These are phyloP conservation scores for Colletotrichum australisinense DNA, from an alignment of 2,329 filamentous ascomycete species.

Conservation along the genomic window DNA sequence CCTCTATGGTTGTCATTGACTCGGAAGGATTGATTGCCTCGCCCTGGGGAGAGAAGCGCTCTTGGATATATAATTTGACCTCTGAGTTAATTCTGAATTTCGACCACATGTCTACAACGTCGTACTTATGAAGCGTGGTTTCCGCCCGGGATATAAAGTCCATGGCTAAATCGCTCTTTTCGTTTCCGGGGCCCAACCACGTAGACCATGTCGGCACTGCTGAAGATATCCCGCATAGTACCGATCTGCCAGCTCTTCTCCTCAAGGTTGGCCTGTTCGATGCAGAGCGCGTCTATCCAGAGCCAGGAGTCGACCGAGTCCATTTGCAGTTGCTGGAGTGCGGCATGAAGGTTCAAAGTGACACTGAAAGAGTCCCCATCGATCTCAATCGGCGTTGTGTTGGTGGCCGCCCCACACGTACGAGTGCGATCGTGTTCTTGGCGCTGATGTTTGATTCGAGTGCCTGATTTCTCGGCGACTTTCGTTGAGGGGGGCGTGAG, in stretches of 20 bases:
- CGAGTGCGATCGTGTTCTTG: conserved; percentile 29
- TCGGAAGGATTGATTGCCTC: too few relatives aligned
- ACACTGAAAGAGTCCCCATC: conserved; percentile 13
- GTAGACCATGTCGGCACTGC: conserved; percentile 32
- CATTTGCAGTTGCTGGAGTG: conserved; percentile 25
- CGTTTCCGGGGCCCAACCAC: conserved; percentile 37
- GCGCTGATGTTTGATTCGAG: background rate
- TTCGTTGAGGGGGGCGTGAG: background rate
- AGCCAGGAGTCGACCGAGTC: conserved; percentile 15
- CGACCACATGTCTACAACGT: background rate
- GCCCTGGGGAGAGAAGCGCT: too few relatives aligned
- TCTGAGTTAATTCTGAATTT: too few relatives aligned
- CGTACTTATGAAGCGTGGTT: background rate
- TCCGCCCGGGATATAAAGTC: background rate
- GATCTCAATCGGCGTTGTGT: background rate
- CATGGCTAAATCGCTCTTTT: background rate
- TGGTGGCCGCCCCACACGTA: conserved; percentile 38
- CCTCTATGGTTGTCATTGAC: too few relatives aligned
- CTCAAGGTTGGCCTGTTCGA: conserved; percentile 34
- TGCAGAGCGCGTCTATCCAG: conserved; percentile 40
- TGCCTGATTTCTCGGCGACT: conserved; percentile 32
- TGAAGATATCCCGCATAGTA: conserved; percentile 37
- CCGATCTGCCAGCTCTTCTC: conserved; percentile 39
- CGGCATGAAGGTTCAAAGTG: background rate
- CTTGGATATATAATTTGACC: too few relatives aligned